A percentile compares a stretch with the other conserved stretches of the same genome.
These are phyloP conservation scores for Tylopilus intermedius DNA, from an alignment of 768 basidiomycete genomes.

Conservation along the genomic window DNA sequence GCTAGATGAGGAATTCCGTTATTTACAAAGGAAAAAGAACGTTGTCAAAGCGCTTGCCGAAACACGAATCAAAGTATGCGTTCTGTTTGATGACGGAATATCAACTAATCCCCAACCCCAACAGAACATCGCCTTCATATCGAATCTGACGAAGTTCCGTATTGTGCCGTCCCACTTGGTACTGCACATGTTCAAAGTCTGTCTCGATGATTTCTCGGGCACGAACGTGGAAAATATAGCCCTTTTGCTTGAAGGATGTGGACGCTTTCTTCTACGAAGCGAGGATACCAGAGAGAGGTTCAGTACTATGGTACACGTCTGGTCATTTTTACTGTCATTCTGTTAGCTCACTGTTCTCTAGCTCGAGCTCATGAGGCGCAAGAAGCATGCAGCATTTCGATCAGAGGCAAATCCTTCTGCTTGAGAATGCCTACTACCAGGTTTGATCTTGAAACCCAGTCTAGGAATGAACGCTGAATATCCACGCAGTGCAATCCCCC, in stretches of 20 bases:
- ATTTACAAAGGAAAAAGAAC: slow-evolving; percentile 90
- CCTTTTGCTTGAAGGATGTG: slow-evolving; percentile 87
- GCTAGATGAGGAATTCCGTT: slow-evolving; percentile 97
- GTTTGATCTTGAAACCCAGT: slow-evolving; percentile 33
- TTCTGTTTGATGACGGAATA: not conserved
- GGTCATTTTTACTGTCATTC: not conserved
- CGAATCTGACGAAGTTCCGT: slow-evolving; percentile 92
- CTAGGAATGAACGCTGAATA: slow-evolving; percentile 9
- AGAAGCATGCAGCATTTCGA: slow-evolving; percentile 90
- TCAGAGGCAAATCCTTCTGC: slow-evolving; percentile 77
- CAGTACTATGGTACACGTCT: slow-evolving; percentile 66
- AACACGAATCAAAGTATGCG: slow-evolving; percentile 70
- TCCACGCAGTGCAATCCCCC: slow-evolving; percentile 85
- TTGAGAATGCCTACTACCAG: slow-evolving; percentile 99
- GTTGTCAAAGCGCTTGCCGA: slow-evolving; percentile 87
- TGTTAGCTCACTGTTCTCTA: slow-evolving; percentile 31
- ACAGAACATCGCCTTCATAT: slow-evolving; percentile 84
- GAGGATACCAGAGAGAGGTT: slow-evolving; percentile 88
- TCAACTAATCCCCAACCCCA: not conserved
- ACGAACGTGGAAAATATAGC: slow-evolving; percentile 93
- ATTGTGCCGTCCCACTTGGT: slow-evolving; percentile 90
- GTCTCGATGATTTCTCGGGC: slow-evolving; percentile 90
- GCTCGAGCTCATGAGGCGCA: slow-evolving; percentile 92
- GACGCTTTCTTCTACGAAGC: slow-evolving; percentile 81
- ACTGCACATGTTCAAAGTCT: slow-evolving; percentile 94